A percentile compares a stretch with the other conserved stretches of the same genome.
These are phyloP conservation scores for Carex scoparia DNA, from an alignment of 176 grass and related monocot species.

Conservation along the genomic window DNA sequence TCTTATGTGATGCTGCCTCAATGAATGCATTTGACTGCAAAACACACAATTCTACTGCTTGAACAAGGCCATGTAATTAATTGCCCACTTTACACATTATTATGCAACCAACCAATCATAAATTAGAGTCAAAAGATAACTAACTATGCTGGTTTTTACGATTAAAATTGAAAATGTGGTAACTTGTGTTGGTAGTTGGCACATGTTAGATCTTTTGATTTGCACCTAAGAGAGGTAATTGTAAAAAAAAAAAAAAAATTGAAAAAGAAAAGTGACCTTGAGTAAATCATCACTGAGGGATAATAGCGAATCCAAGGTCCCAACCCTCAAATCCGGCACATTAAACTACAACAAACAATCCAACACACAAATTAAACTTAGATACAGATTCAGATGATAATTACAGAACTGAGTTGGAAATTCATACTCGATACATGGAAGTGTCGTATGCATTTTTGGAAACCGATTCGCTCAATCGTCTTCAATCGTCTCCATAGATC, in stretches of 20 bases:
- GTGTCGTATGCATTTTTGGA: slow-evolving; percentile 90
- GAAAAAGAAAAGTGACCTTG: not conserved
- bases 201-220: too few relatives aligned
- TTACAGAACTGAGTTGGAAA: not conserved
- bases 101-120: too few relatives aligned
- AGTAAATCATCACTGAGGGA: slow-evolving; percentile 38
- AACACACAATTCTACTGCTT: too few relatives aligned
- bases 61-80: too few relatives aligned
- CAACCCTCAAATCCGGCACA: slow-evolving; percentile 72
- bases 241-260: too few relatives aligned
- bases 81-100: too few relatives aligned
- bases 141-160: too few relatives aligned
- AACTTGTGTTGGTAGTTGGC: too few relatives aligned
- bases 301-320: slow-evolving; percentile 89
- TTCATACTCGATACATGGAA: slow-evolving; percentile 76
- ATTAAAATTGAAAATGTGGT: too few relatives aligned
- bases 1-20: slow-evolving; percentile 93
- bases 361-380: not conserved
- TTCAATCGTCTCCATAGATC: slow-evolving; percentile 56
- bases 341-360: slow-evolving; percentile 48
- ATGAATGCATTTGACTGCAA: slow-evolving; percentile 82
- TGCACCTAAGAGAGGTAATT: too few relatives aligned
- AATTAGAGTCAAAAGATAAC: too few relatives aligned
- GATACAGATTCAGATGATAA: too few relatives aligned
- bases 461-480: slow-evolving; percentile 64